Conservation (phyloP, 805 yeast species). For the Alloascoidea hylecoeti region DNA sequence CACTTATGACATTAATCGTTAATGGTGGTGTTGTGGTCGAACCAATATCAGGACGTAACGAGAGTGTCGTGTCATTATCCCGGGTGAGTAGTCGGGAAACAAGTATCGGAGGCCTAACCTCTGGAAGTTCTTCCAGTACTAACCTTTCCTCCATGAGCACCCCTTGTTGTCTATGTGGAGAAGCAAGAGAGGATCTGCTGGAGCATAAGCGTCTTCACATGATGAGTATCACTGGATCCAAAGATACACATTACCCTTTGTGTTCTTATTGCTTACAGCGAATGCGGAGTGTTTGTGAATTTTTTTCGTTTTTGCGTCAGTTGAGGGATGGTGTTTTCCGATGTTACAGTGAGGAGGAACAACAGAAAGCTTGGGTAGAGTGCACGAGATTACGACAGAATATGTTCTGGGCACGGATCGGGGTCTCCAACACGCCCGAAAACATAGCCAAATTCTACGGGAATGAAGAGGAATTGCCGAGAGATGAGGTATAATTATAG, state of each 20-base stretch:
- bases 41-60: slow-evolving; percentile 78
- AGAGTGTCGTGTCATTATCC: slow-evolving; percentile 30
- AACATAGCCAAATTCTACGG: too few species aligned
- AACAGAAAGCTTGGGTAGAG: slow-evolving; percentile 48
- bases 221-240: slow-evolving; percentile 28
- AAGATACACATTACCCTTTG: slow-evolving; percentile 33
- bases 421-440: too few species aligned
- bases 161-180: slow-evolving; percentile 81
- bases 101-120: slow-evolving; percentile 1
- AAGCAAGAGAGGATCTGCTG: slow-evolving; percentile 49
- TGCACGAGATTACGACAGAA: slow-evolving; percentile 50
- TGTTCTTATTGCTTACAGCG: slow-evolving; percentile 75
- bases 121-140: too few species aligned
- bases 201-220: slow-evolving; percentile 70
- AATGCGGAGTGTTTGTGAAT: slow-evolving; percentile 71
- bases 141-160: too few species aligned
- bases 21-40: slow-evolving; percentile 77
- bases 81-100: slow-evolving; percentile 2
- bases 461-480: too few species aligned
- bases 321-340: slow-evolving; percentile 48
- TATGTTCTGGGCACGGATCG: slow-evolving; percentile 74
- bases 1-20: slow-evolving; percentile 50
- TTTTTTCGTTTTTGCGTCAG: slow-evolving; percentile 62
- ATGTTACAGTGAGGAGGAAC: slow-evolving; percentile 25
- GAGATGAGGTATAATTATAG: too few species aligned